Base-by-base conservation (phyloP, 2,329 filamentous ascomycete genomes). In the Colletotrichum theobromicola region DNA sequence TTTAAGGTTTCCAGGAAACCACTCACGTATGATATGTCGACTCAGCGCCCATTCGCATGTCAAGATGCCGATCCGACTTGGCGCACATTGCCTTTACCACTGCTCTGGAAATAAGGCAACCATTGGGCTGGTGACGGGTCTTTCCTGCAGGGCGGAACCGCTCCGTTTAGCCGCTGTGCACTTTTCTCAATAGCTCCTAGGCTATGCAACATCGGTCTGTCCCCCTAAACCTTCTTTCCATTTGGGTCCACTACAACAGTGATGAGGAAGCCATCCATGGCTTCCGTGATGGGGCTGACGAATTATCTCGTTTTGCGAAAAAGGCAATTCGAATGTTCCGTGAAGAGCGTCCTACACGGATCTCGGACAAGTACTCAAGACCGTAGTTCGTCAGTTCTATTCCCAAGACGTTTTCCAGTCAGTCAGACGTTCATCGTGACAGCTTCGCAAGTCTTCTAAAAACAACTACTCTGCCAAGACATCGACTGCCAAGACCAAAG, bases 1-100 rank as follows among this genome's bases (percentile, higher is more conserved):
- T 58, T 72, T 67, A 72, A 75, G 46, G 57, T 72, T 75, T 72
- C 42, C 24, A 63, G 57, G 68, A 75, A 75, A 75, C 72, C 63
- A 63, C 57, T 42, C 46, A 28, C 28, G 72, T 72, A 63, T 75
- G 68, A 75, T 30, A 57, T 75, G 55, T 67, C 62, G 72, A 72
- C 30, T 75, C 72, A 75, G 72, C 35, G 35, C 32, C 7, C 58
- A 62, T 34, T 35, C 30, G 16, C 24, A 26, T 37, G 60, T 42
- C 46, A 63, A 30, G 21, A 60, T 21, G 53, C 32, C 37, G 30
- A 46, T 70, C 35, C 28, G 32, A 37, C 68, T 50, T 75, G 57
- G 72, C 62, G 24, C 12, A 67, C 57, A 58, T 66, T 30, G 26
- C 21, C 35, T 63, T 58, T 58, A 63, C 53, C 67, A 61, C 57